phyloP scores from a whole-genome alignment of 2,329 filamentous ascomycete genomes.

The Xylogone sp. region DNA sequence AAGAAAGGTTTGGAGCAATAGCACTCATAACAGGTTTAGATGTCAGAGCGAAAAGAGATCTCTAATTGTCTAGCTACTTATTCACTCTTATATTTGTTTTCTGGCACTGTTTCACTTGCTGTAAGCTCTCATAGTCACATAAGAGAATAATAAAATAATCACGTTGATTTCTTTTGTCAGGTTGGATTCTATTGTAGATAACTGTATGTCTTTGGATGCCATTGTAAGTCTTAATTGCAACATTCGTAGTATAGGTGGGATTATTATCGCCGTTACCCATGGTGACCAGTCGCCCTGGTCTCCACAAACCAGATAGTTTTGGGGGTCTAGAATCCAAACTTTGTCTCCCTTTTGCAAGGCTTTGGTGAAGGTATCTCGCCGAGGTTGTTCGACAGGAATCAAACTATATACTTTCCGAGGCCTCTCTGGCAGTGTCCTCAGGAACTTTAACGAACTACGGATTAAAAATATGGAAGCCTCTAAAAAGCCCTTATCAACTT shows the following conservation, averaged over 20 bases:
- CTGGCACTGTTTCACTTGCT: too few species aligned
- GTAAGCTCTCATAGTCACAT: too few species aligned
- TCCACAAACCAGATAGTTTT: neutral
- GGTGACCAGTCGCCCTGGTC: neutral
- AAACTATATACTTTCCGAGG: neutral
- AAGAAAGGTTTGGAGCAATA: too few species aligned
- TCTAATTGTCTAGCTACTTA: too few species aligned
- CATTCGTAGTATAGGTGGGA: neutral
- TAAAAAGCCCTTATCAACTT: neutral
- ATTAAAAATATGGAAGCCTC: neutral
- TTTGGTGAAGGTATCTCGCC: neutral
- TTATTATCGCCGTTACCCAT: neutral
- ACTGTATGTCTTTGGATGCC: too few species aligned
- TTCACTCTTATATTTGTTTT: too few species aligned
- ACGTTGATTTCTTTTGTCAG: too few species aligned
- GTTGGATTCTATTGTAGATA: too few species aligned
- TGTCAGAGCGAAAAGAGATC: too few species aligned
- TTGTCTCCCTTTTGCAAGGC: neutral
- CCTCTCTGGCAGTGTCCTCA: neutral
- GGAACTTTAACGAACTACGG: neutral
- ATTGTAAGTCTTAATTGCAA: neutral
- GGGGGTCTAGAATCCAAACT: neutral
- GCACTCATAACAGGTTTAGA: too few species aligned
- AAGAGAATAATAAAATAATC: too few species aligned
- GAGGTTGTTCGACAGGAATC: neutral